A percentile compares a stretch with the other conserved stretches of the same genome.
phyloP scores from a whole-genome alignment of 331 rosid genomes.

The Saraca asoca region DNA sequence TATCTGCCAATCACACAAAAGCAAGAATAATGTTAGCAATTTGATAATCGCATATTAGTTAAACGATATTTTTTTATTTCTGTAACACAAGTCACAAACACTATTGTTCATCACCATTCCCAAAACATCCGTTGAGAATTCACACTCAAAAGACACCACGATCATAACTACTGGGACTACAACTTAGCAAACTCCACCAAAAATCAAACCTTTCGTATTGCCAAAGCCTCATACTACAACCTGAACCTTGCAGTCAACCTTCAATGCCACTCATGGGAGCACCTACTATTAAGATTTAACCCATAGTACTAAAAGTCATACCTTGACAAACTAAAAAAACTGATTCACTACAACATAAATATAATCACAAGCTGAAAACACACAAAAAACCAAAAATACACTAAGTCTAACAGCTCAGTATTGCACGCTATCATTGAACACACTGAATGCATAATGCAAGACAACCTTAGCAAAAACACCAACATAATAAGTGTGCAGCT shows the following conservation, averaged over 20 bases:
- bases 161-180: conserved; percentile 16
- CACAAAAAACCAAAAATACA: conserved; percentile 27
- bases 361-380: conserved; percentile 24
- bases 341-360: conserved; percentile 31
- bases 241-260: conserved; percentile 18
- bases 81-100: background rate
- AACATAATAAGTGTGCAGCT: conserved; percentile 32
- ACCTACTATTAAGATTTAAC: conserved; percentile 34
- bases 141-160: conserved; percentile 12
- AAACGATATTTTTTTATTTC: background rate
- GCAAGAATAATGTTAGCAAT: conserved; percentile 6
- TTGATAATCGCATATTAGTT: background rate
- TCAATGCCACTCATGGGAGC: conserved; percentile 25
- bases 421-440: conserved; percentile 39
- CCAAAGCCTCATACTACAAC: conserved; percentile 19
- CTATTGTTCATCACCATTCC: background rate
- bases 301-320: conserved; percentile 31
- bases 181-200: conserved; percentile 11
- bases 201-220: conserved; percentile 22
- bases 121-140: conserved; percentile 8
- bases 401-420: conserved; percentile 44
- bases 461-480: conserved; percentile 29
- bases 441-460: conserved; percentile 46
- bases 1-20: conserved; percentile 19
- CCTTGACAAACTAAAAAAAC: conserved; percentile 23